Evolutionary conservation across 768 basidiomycete genomes (phyloP), one percentile per base, ranked within the genome.

Genomic region (Naganishia vaughanmartiniae): DNA sequence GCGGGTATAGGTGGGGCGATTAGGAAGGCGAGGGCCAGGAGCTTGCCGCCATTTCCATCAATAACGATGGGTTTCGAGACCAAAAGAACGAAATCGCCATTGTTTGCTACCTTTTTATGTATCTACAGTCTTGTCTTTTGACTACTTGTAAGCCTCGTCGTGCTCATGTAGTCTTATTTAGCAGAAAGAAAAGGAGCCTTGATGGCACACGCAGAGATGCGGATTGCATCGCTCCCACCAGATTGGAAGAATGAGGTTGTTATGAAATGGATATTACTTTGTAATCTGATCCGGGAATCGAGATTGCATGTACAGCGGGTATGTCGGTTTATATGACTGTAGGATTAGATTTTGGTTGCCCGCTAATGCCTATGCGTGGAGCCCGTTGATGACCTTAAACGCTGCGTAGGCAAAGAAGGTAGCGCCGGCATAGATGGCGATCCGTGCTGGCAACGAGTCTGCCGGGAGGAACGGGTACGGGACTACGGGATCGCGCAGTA

Each of bases 401-500:
- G 86, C 86, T 14, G 83, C 48, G 45, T 86, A 82, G 1, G 88
- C 88, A 28, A 89, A 79, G 0, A 81, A 65, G 0, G 85, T 84
- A 0, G 86, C 84, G 7, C 80, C 84, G 39, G 77, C 75, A 80
- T 92, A 93, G 45, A 92, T 90, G 9, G 77, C 80, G 15, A 88
- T 72, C 17, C 90, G 85, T 34, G 83, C 80, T 2, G 51, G n/a
- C 4, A 69, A 48, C 19, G 67, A 57, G 10, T 76, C 73, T 24
- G 87, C 81, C 0, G 86, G 81, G 70, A 93, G 83, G 82, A 93
- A 92, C 0, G 91, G 91, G 80, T 93, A 92, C 31, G 91, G 90
- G 82, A 91, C 89, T 90, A 57, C 19, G 48, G 34, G 45, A 9
- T 5, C 19, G 33, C 58, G 11, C 17, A 10, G 24, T 24, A 28